Evolutionary conservation across 768 basidiomycete genomes (phyloP), one percentile per base, ranked within the genome.

Genomic region (Psilocybe azurescens): DNA sequence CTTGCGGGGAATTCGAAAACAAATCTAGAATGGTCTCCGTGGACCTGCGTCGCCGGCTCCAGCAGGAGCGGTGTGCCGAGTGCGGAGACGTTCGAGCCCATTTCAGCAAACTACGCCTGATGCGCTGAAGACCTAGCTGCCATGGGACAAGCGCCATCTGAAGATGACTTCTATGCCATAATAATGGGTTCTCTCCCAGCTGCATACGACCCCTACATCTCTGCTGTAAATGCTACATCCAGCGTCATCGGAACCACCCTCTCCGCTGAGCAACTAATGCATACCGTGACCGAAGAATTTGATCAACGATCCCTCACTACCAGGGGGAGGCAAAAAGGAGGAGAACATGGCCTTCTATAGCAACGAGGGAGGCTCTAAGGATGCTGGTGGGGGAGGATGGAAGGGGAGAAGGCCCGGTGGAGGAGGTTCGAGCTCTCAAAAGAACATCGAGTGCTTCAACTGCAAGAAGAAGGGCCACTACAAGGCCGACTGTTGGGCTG

Each of bases 401-500:
- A 38, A 38, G 38, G 38, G 38, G 13, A 38, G 38, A 13, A 13
- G 38, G 13, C 7, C 7, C 38, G 13, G 8, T 38, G 38, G 38
- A 38, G 13, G 38, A 38, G 38, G 57, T 30, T 14, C 61, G 48
- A 36, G 28, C 33, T 28, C 8, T 16, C n/a, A n/a, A 13, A 20
- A 20, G 20, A 20, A 20, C 20, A 20, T 20, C 20, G 58, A 50
- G 28, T 57, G 56, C 13, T 57, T 10, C 66, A 63, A 62, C 39
- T 62, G 61, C 41, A 44, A 48, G n/a, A 69, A 70, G 44, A 65
- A 66, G 24, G 73, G 78, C 1, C 76, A 79, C 53, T 29, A 67
- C 2, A 65, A 63, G 60, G 59, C 57, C 9, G 70, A 78, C 30
- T 79, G 78, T 53, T 79, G 76, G 77, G 68, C 64, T 2, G 73